Conservation (phyloP, 495 filamentous ascomycete species). For the Hypoxylon fragiforme region DNA sequence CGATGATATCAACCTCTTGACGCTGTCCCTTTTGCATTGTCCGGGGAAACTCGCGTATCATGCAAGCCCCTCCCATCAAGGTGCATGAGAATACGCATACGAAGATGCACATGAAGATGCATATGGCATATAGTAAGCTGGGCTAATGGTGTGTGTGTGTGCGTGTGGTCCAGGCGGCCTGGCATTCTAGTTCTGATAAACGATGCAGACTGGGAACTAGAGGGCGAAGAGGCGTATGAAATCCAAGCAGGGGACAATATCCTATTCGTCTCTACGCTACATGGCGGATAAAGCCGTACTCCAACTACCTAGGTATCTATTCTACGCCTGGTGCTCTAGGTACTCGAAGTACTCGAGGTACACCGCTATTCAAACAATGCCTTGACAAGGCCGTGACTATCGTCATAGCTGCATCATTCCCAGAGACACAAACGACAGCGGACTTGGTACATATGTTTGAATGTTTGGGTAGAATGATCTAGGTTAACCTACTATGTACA, state of each 20-base stretch:
- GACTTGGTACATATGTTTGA: too few species aligned
- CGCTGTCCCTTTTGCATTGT: slow-evolving; percentile 13
- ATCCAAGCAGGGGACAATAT: slow-evolving; percentile 82
- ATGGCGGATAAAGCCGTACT: slow-evolving; percentile 69
- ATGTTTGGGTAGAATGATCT: too few species aligned
- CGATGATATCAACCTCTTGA: slow-evolving; percentile 21
- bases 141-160: slow-evolving; percentile 32
- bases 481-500: too few species aligned
- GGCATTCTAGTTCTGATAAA: slow-evolving; percentile 98
- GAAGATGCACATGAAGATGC: too few species aligned
- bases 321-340: too few species aligned
- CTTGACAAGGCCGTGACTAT: slow-evolving; percentile 11
- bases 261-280: slow-evolving; percentile 95
- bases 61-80: slow-evolving; percentile 15
- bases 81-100: slow-evolving; percentile 21
- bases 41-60: slow-evolving; percentile 12
- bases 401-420: slow-evolving; percentile 23
- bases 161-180: slow-evolving; percentile 73
- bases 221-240: slow-evolving; percentile 88
- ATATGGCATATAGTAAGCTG: too few species aligned
- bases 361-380: slow-evolving; percentile 29
- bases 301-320: too few species aligned
- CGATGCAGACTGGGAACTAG: slow-evolving; percentile 97
- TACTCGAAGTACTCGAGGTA: slow-evolving; percentile 9
- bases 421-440: not conserved